These are phyloP conservation scores for Helicostylum pulchrum DNA, from an alignment of 192 early-diverging fungal species.

Conservation along the genomic window DNA sequence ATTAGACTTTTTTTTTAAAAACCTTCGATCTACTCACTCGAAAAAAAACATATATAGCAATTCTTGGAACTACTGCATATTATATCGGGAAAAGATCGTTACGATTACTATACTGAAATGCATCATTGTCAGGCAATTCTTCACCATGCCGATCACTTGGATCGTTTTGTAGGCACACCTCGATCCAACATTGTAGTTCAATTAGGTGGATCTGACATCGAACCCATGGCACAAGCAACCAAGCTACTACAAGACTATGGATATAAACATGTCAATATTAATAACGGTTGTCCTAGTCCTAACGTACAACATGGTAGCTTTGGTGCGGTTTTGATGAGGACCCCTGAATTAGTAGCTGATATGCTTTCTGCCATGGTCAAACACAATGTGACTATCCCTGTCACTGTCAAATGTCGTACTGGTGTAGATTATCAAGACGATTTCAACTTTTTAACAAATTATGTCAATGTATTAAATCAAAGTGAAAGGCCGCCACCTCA, in stretches of 20 bases:
- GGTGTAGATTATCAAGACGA: constrained; percentile 70
- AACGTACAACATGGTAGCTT: constrained; percentile 57
- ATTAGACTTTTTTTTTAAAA: neutral
- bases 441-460: constrained; percentile 52
- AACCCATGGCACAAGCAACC: constrained; percentile 47
- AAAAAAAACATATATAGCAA: constrained; percentile 25
- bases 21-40: neutral
- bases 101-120: constrained; percentile 73
- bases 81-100: constrained; percentile 55
- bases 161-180: constrained; percentile 47
- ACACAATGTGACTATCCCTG: constrained; percentile 42
- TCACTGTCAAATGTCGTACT: constrained; percentile 76
- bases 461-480: constrained; percentile 35
- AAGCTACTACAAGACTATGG: constrained; percentile 53
- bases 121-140: constrained; percentile 57
- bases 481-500: constrained; percentile 35
- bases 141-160: constrained; percentile 35
- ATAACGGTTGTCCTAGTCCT: constrained; percentile 70
- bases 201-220: constrained; percentile 50
- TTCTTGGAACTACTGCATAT: constrained; percentile 64
- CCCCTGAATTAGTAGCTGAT: constrained; percentile 50
- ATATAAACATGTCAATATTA: constrained; percentile 63
- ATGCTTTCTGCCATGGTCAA: constrained; percentile 56
- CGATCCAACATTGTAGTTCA: constrained; percentile 53
- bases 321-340: constrained; percentile 72